Percentiles rank a stretch among this genome's conserved stretches.
Evolutionary conservation across 2,329 filamentous ascomycete species (phyloP).

Genomic region (Volutella citrinella): DNA sequence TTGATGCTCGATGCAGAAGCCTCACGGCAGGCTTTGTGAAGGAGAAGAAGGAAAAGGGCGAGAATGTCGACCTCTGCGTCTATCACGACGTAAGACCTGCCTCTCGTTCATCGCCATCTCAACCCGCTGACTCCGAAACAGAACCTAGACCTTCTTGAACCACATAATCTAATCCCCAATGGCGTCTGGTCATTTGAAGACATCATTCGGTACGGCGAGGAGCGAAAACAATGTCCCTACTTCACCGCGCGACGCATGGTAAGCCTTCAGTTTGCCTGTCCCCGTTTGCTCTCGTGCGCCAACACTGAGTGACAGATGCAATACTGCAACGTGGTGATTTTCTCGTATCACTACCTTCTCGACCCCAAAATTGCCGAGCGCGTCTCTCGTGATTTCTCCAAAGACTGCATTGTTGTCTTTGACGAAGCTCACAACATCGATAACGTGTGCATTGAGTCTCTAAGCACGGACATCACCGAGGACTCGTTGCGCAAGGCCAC

Average conservation of each 20-base stretch:
- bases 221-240: constrained; percentile 96
- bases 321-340: constrained; percentile 99
- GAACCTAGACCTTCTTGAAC: constrained; percentile 92
- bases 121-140: constrained; percentile 31
- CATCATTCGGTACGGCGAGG: constrained; percentile 83
- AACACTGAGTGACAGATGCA: constrained; percentile 65
- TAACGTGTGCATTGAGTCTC: constrained; percentile 96
- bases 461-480: constrained; percentile 95
- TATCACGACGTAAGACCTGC: constrained; percentile 75
- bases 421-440: constrained; percentile 99
- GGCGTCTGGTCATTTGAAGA: constrained; percentile 95
- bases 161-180: constrained; percentile 89
- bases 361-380: constrained; percentile 97
- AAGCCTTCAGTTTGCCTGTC: constrained; percentile 19
- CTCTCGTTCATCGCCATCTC: not conserved
- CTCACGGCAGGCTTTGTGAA: constrained; percentile 96
- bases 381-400: constrained; percentile 92
- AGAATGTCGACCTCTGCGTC: constrained; percentile 89
- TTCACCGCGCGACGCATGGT: constrained; percentile 95
- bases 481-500: constrained; percentile 90
- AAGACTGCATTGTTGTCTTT: constrained; percentile 98
- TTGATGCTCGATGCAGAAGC: constrained; percentile 94
- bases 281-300: not conserved
- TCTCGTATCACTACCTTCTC: constrained; percentile 96
- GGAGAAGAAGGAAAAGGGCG: constrained; percentile 93